These are phyloP conservation scores for Ilyonectria destructans DNA, from an alignment of 2,329 filamentous ascomycete genomes.

Conservation along the genomic window DNA sequence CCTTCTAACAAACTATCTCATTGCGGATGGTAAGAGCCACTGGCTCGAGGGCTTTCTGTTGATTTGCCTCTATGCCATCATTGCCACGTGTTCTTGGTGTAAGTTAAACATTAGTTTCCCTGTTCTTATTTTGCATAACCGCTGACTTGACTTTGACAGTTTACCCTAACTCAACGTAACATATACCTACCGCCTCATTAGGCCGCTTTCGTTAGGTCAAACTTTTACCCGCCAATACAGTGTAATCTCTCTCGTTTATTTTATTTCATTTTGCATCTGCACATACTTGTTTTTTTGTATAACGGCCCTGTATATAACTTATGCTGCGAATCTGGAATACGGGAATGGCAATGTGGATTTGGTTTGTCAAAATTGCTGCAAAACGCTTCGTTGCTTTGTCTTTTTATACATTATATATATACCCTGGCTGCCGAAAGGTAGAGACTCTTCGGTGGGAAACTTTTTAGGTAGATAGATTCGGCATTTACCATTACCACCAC, in stretches of 20 bases:
- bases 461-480: constrained; percentile 9
- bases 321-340: background rate
- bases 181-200: no score
- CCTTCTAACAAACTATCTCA: constrained; percentile 88
- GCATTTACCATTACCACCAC: constrained; percentile 6
- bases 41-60: constrained; percentile 85
- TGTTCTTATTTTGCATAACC: background rate
- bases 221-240: no score
- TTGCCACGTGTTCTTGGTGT: constrained; percentile 79
- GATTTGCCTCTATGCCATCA: constrained; percentile 85
- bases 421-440: constrained; percentile 2
- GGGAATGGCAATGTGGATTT: constrained; percentile 17
- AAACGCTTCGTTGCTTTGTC: background rate
- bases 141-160: constrained; percentile 28
- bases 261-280: background rate
- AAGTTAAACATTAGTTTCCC: constrained; percentile 53
- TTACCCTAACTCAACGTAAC: constrained; percentile 35
- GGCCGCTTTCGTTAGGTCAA: background rate
- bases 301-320: constrained; percentile 8
- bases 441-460: background rate
- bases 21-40: constrained; percentile 86
- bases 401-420: constrained; percentile 6
- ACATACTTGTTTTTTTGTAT: constrained; percentile 12
- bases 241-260: background rate
- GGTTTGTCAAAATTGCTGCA: constrained; percentile 14